phyloP scores from a whole-genome alignment of 805 yeast genomes.

The Barnettozyma vustinii region DNA sequence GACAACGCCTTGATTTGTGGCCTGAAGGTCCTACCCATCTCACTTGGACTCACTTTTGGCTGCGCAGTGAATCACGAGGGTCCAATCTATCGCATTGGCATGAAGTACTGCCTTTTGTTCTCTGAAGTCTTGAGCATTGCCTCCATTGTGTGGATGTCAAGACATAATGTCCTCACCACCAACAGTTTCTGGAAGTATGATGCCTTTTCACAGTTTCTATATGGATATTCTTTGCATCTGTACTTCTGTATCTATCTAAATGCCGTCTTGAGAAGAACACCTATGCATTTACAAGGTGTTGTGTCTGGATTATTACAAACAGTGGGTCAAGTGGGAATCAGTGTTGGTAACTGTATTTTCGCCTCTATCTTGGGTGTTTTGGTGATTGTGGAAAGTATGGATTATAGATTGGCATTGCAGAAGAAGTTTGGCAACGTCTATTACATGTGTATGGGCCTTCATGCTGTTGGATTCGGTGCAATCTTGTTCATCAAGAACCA shows the following conservation, averaged over 20 bases:
- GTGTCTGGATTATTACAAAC: conserved; percentile 34
- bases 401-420: conserved; percentile 1
- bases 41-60: conserved; percentile 28
- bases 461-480: conserved; percentile 3
- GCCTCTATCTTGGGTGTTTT: conserved; percentile 26
- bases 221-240: conserved; percentile 26
- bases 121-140: conserved; percentile 14
- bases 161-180: conserved; percentile 10
- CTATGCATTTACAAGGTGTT: conserved; percentile 34
- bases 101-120: conserved; percentile 14
- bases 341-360: conserved; percentile 27
- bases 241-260: conserved; percentile 32
- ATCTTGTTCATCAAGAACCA: conserved; percentile 9
- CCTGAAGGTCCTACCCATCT: conserved; percentile 31
- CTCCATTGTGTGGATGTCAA: conserved; percentile 24
- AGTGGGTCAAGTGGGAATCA: conserved; percentile 29
- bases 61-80: conserved; percentile 23
- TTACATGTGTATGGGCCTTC: conserved; percentile 8
- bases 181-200: conserved; percentile 28
- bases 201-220: conserved; percentile 22
- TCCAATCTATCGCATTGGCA: conserved; percentile 20
- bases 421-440: conserved; percentile 6
- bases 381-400: neutral
- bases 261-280: conserved; percentile 29
- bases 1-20: conserved; percentile 32